These are phyloP conservation scores for Cochlearia excelsa DNA, from an alignment of 345 rosid genomes.

Conservation along the genomic window DNA sequence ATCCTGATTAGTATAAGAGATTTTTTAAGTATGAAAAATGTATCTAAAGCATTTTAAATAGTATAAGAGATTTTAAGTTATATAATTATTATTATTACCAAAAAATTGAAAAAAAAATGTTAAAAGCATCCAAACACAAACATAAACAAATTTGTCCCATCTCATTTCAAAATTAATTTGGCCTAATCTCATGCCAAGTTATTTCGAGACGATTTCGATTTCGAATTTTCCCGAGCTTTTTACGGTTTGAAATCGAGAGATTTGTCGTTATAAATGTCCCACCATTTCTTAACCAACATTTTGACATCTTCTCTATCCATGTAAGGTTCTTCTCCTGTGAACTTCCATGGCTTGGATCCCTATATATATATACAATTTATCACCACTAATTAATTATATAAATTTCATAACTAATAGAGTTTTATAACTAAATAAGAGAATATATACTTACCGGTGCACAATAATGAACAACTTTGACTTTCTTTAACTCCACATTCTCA, in stretches of 20 bases:
- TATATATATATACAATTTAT: neutral
- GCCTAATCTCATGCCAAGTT: no score
- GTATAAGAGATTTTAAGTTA: no score
- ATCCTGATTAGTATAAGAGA: no score
- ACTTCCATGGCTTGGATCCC: slow-evolving; percentile 69
- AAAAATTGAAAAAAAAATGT: no score
- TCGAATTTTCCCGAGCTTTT: slow-evolving; percentile 29
- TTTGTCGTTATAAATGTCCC: slow-evolving; percentile 53
- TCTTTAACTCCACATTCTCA: slow-evolving; percentile 55
- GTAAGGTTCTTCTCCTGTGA: slow-evolving; percentile 47
- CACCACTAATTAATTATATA: neutral
- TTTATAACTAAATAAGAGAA: neutral
- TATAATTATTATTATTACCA: no score
- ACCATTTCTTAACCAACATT: slow-evolving; percentile 44
- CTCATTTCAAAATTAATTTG: no score
- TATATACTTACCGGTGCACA: slow-evolving; percentile 62
- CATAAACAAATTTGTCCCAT: no score
- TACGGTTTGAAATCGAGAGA: slow-evolving; percentile 41
- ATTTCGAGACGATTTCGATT: neutral
- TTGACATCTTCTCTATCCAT: slow-evolving; percentile 61
- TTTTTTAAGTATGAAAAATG: no score
- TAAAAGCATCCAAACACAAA: no score
- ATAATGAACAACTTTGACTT: slow-evolving; percentile 64
- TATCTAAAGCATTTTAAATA: no score
- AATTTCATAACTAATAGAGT: neutral